Base-by-base conservation (phyloP, 2,329 filamentous ascomycete genomes). In the Colletotrichum tamarilloi region DNA sequence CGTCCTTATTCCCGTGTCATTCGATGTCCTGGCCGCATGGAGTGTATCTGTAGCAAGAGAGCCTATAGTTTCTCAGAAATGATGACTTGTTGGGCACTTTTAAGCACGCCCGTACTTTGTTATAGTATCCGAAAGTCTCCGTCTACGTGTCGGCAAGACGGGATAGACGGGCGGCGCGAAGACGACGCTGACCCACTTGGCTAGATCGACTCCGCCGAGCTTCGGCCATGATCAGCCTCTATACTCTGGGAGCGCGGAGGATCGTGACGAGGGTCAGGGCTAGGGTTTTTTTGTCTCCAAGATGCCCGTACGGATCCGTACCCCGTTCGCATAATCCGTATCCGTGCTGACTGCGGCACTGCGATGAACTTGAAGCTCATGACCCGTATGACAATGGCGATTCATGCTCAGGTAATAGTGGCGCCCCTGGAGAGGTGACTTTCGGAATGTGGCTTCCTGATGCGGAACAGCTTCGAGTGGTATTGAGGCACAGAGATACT, bases 381-480 rank as follows among this genome's bases (percentile, higher is more conserved):
- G 78, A 79, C 76, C 67, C 49, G 55, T 75, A 77, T 78, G 77
- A 19, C 38, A 42, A 42, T 79, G 77, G 76, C 71, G 76, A 77
- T 57, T 75, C 74, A 76, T 55, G 32, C n/a, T 24, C 28, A 38
- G 24, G 58, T 30, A 59, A 46, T 11, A 32, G 28, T 69, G 26
- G 32, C 52, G 58, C 28, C 46, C 46, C 32, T 67, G 46, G 24
- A 55, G 24, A 69, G 38, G 66, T 12, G 57, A 57, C 56, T n/a
- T n/a, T 9, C 57, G 57, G 26, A 35, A 58, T 19, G 53, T 63
- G 68, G 68, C 49, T 35, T 63, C 35, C 49, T 28, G 57, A 38
- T 52, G 57, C 49, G 64, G 64, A 19, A 28, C 26, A n/a, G 14
- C 42, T 30, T 22, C 28, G 22, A 22, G 24, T 28, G 11, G 35